A percentile compares a stretch with the other conserved stretches of the same genome.
phyloP scores from a whole-genome alignment of 116 monocot species.

The Iris pallida region DNA sequence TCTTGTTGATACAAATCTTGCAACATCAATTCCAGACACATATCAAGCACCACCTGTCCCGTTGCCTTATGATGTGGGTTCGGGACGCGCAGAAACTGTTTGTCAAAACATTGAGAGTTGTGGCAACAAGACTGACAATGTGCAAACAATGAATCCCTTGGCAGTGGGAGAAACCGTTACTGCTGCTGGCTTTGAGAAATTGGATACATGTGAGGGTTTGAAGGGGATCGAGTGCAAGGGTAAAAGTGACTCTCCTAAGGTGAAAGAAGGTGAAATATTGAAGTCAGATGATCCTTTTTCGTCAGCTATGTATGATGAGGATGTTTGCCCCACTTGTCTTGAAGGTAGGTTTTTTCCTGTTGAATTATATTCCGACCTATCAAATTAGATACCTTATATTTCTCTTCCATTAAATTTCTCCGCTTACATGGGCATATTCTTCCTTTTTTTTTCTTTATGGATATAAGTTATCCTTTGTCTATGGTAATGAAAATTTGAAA shows the following conservation, averaged over 20 bases:
- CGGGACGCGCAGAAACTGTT: slow-evolving; percentile 20
- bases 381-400: too few species aligned
- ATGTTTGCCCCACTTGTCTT: slow-evolving; percentile 81
- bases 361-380: neutral
- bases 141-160: slow-evolving; percentile 11
- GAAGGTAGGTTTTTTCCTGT: slow-evolving; percentile 54
- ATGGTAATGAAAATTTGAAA: neutral
- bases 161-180: slow-evolving; percentile 17
- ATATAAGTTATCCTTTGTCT: neutral
- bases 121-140: slow-evolving; percentile 30
- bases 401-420: neutral
- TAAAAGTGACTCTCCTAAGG: slow-evolving; percentile 25
- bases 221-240: slow-evolving; percentile 17
- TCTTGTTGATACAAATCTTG: slow-evolving; percentile 54
- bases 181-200: slow-evolving; percentile 13
- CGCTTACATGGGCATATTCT: neutral
- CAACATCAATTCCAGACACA: slow-evolving; percentile 57
- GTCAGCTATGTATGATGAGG: slow-evolving; percentile 47
- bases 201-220: slow-evolving; percentile 25
- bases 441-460: neutral
- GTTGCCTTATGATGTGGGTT: slow-evolving; percentile 43
- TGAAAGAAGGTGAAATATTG: slow-evolving; percentile 31
- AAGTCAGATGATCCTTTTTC: slow-evolving; percentile 12
- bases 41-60: slow-evolving; percentile 50
- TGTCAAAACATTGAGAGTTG: slow-evolving; percentile 19